phyloP scores from a whole-genome alignment of 441 rosid species.

The Brassica hybrid region DNA sequence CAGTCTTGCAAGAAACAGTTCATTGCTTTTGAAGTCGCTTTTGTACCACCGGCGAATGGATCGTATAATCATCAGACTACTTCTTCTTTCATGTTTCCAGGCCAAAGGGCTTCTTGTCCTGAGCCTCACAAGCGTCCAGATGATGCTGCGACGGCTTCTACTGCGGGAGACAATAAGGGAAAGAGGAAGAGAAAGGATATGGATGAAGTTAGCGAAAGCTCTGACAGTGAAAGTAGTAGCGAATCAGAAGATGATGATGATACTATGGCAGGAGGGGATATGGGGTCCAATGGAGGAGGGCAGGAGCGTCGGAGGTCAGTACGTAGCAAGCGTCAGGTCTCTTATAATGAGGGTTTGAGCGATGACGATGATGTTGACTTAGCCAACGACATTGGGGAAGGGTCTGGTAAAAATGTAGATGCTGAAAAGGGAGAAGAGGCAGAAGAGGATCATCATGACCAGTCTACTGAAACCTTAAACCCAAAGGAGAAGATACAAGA shows the following conservation, averaged over 20 bases:
- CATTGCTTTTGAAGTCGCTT: slow-evolving; percentile 55
- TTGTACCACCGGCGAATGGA: slow-evolving; percentile 38
- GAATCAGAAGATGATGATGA: slow-evolving; percentile 49
- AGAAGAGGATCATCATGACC: not conserved
- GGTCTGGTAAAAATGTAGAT: not conserved
- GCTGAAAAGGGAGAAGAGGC: not conserved
- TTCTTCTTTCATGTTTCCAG: slow-evolving; percentile 48
- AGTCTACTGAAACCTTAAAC: not conserved
- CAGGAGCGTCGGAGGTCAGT: not conserved
- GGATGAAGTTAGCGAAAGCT: slow-evolving; percentile 69
- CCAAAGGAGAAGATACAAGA: slow-evolving; percentile 1
- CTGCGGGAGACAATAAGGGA: slow-evolving; percentile 49
- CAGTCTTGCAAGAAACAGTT: slow-evolving; percentile 60
- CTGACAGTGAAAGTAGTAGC: slow-evolving; percentile 53
- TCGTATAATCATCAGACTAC: slow-evolving; percentile 38
- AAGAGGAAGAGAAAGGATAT: slow-evolving; percentile 58
- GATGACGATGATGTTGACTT: not conserved
- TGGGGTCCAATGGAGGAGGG: not conserved
- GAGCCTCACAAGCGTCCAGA: slow-evolving; percentile 48
- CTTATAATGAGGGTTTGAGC: not conserved
- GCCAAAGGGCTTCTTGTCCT: slow-evolving; percentile 43
- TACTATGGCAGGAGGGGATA: not conserved
- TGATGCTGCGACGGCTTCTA: slow-evolving; percentile 38
- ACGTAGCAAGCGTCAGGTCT: slow-evolving; percentile 6
- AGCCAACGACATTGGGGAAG: not conserved